phyloP scores from a whole-genome alignment of 2,329 filamentous ascomycete genomes.

The Colletotrichum sp. region DNA sequence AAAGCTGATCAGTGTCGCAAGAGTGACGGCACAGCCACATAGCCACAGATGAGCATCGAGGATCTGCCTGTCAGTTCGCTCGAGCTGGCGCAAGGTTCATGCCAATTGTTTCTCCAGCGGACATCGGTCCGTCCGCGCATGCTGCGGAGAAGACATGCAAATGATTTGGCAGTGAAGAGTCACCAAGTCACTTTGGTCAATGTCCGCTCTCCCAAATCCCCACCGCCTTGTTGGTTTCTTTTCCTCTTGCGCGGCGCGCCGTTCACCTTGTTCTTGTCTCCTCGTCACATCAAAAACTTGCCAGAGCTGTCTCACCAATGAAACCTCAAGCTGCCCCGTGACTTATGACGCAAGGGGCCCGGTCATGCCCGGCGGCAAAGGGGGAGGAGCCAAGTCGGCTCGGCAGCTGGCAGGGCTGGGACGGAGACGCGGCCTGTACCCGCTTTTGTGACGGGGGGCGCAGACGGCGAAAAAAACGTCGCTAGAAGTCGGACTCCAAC shows the following conservation, averaged over 20 bases:
- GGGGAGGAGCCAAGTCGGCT: constrained; percentile 12
- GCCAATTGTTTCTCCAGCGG: constrained; percentile 2
- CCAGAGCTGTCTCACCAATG: constrained; percentile 15
- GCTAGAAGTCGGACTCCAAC: background rate
- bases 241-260: background rate
- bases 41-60: constrained; percentile 1
- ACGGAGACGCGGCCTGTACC: constrained; percentile 18
- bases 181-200: background rate
- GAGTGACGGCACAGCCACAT: constrained; percentile 16
- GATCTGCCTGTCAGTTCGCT: background rate
- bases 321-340: background rate
- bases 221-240: background rate
- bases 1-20: constrained; percentile 4
- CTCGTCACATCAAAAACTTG: background rate
- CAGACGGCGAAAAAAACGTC: background rate
- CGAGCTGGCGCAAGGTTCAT: background rate
- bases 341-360: constrained; percentile 16
- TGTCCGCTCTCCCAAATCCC: background rate
- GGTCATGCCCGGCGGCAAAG: constrained; percentile 10
- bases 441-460: constrained; percentile 8
- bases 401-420: constrained; percentile 14
- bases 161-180: background rate
- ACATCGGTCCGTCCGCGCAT: constrained; percentile 1
- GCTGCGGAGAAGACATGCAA: background rate
- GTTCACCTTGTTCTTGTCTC: background rate